Conservation (phyloP, 106 monocot species). For the Dendrobium huoshanense region DNA sequence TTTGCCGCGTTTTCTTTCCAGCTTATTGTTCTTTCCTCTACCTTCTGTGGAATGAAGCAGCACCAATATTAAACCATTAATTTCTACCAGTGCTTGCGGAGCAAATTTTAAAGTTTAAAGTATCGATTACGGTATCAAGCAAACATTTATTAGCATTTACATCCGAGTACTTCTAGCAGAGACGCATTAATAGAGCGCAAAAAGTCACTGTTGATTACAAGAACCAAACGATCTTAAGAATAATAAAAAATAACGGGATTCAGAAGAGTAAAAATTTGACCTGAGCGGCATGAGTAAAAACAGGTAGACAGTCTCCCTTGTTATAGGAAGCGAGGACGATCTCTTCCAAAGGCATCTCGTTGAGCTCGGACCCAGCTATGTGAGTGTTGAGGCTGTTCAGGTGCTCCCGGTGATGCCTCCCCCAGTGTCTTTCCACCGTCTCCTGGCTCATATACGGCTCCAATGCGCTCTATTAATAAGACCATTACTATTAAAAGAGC, state of each 20-base stretch:
- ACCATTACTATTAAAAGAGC: neutral
- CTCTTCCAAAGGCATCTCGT: constrained; percentile 41
- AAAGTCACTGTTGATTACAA: neutral
- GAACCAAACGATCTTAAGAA: neutral
- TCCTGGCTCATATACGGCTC: constrained; percentile 82
- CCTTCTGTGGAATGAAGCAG: neutral
- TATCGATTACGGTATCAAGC: neutral
- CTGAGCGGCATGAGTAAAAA: constrained; percentile 81
- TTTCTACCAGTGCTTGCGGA: too few relatives aligned
- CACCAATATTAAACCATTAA: neutral
- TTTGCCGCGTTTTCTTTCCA: too few relatives aligned
- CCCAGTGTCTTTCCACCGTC: constrained; percentile 75
- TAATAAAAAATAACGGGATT: neutral
- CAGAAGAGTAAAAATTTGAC: constrained; percentile 10
- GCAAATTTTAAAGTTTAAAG: neutral
- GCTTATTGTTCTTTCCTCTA: too few relatives aligned
- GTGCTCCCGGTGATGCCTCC: constrained; percentile 59
- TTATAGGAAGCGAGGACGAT: constrained; percentile 65
- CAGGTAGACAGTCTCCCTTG: constrained; percentile 54
- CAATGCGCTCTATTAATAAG: constrained; percentile 43
- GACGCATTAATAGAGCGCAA: neutral
- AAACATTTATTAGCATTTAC: neutral
- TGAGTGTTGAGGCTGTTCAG: constrained; percentile 67
- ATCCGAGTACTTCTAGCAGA: too few relatives aligned
- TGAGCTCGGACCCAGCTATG: constrained; percentile 53